Conservation (phyloP, 192 early-diverging fungal genomes). For the Oehlia diaphana region DNA sequence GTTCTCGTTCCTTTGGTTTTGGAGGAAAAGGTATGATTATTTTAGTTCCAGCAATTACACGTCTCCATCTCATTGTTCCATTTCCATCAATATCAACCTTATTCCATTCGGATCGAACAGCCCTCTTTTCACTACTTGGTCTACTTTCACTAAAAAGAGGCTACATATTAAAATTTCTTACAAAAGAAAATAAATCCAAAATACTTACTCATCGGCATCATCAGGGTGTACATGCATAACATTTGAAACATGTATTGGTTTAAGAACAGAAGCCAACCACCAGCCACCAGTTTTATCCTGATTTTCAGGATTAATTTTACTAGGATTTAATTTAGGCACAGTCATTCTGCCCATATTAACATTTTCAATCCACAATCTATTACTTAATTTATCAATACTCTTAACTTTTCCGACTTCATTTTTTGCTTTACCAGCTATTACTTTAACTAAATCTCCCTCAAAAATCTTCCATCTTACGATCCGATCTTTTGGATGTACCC, state of each 20-base stretch:
- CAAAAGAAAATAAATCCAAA: neutral
- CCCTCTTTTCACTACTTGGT: neutral
- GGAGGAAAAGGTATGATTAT: neutral
- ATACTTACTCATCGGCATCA: slow-evolving; percentile 37
- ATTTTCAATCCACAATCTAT: slow-evolving; percentile 19
- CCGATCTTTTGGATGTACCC: slow-evolving; percentile 29
- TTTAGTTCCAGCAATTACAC: slow-evolving; percentile 5
- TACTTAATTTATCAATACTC: slow-evolving; percentile 14
- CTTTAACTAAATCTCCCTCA: slow-evolving; percentile 27
- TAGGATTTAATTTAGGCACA: neutral
- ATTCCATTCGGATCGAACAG: slow-evolving; percentile 6
- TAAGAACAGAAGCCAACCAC: slow-evolving; percentile 25
- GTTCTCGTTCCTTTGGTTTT: neutral
- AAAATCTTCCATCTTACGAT: slow-evolving; percentile 23
- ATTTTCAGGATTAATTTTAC: neutral
- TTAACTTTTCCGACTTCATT: slow-evolving; percentile 21
- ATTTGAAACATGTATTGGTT: slow-evolving; percentile 50
- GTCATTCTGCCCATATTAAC: slow-evolving; percentile 24
- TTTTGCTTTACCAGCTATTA: slow-evolving; percentile 22
- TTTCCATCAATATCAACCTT: slow-evolving; percentile 11
- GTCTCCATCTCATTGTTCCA: slow-evolving; percentile 2
- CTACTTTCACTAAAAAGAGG: neutral
- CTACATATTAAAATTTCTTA: neutral
- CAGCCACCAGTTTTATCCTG: slow-evolving; percentile 12
- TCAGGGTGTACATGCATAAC: slow-evolving; percentile 48